Evolutionary conservation across 75 land plant genomes (phyloP).

Genomic region (Picea glauca): DNA sequence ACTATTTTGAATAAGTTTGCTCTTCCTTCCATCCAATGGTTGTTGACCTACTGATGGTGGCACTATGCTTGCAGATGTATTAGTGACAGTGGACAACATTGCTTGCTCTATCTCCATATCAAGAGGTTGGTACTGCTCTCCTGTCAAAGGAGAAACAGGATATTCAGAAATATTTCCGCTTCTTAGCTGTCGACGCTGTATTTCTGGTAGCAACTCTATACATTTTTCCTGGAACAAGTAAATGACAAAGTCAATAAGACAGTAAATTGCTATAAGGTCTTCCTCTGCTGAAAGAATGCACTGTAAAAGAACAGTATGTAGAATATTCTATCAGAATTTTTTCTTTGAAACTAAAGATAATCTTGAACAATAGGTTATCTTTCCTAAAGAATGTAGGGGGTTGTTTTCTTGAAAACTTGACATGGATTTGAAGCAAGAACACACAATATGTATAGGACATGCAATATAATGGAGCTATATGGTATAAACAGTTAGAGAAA

Average conservation of each 20-base stretch:
- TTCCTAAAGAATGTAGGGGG: no score
- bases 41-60: constrained; percentile 13
- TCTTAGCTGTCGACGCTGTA: constrained; percentile 47
- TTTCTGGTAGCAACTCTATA: constrained; percentile 74
- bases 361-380: no score
- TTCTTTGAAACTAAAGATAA: no score
- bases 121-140: constrained; percentile 4
- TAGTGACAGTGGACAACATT: constrained; percentile 2
- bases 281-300: not conserved
- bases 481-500: no score
- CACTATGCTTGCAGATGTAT: constrained; percentile 1
- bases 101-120: not conserved
- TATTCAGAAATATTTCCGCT: constrained; percentile 18
- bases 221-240: constrained; percentile 52
- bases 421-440: no score
- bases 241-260: not conserved
- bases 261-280: constrained; percentile 11
- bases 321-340: not conserved
- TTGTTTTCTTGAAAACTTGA: no score
- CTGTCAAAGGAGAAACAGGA: constrained; percentile 11
- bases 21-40: not conserved
- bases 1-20: no score
- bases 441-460: no score
- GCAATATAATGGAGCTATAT: no score
- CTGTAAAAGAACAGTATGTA: not conserved